Conservation (phyloP, 129 eudicot genomes). For the Deinandra increscens region DNA sequence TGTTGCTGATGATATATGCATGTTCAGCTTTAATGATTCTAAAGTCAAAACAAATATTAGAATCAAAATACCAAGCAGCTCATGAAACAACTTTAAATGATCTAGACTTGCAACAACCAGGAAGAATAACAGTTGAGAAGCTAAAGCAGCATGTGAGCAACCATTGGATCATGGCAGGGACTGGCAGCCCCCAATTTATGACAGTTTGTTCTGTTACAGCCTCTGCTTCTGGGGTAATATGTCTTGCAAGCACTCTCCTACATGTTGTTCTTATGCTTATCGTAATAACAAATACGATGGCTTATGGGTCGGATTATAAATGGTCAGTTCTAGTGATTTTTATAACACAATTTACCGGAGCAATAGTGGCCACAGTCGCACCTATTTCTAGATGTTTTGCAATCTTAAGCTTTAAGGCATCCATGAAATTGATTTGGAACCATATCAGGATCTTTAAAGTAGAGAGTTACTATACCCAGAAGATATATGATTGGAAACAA, state of each 20-base stretch:
- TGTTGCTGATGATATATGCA: background rate
- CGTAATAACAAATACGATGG: background rate
- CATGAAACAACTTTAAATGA: conserved; percentile 15
- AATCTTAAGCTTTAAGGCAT: background rate
- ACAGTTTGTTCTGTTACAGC: background rate
- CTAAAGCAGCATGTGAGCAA: conserved; percentile 16
- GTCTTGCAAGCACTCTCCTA: background rate
- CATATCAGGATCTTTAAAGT: conserved; percentile 9
- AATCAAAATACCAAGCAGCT: background rate
- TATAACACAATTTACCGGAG: background rate
- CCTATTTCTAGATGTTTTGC: conserved; percentile 13
- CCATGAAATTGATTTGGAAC: background rate
- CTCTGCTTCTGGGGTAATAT: background rate
- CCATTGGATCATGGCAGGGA: conserved; percentile 17
- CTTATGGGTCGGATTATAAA: background rate
- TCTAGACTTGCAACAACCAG: background rate
- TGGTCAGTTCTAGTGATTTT: background rate
- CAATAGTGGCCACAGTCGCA: background rate
- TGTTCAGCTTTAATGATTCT: background rate
- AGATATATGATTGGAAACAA: background rate
- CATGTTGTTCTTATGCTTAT: background rate
- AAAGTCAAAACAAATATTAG: conserved; percentile 15
- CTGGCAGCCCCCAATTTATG: conserved; percentile 14
- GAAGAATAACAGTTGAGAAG: background rate
- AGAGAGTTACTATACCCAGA: conserved; percentile 3